Conservation (phyloP, 2,329 filamentous ascomycete species). For the Phyllosticta citribraziliensis region DNA sequence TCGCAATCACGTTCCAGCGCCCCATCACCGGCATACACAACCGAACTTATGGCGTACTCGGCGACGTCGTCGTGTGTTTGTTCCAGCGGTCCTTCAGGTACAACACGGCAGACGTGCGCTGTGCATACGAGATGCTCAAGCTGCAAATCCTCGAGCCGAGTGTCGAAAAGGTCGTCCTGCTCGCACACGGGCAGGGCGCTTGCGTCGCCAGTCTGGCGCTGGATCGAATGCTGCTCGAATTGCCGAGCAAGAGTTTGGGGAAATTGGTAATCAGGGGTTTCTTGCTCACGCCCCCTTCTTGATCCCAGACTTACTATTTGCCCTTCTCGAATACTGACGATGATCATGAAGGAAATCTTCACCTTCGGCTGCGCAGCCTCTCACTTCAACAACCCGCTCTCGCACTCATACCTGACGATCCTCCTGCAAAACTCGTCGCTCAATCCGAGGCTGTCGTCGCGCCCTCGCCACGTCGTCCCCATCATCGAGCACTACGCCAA, state of each 20-base stretch:
- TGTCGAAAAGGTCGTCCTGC: slow-evolving; percentile 7
- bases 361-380: slow-evolving; percentile 69
- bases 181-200: neutral
- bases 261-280: neutral
- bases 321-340: neutral
- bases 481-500: slow-evolving; percentile 73
- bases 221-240: neutral
- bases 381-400: slow-evolving; percentile 61
- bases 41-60: slow-evolving; percentile 9
- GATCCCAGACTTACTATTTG: neutral
- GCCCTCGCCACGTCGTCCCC: slow-evolving; percentile 40
- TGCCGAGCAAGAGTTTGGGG: neutral
- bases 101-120: slow-evolving; percentile 4
- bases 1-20: slow-evolving; percentile 6
- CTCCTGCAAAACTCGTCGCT: slow-evolving; percentile 18
- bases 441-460: slow-evolving; percentile 12
- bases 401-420: neutral
- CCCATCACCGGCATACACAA: slow-evolving; percentile 12
- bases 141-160: slow-evolving; percentile 4
- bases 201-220: neutral
- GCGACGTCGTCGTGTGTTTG: slow-evolving; percentile 10
- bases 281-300: no score
- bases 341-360: slow-evolving; percentile 46
- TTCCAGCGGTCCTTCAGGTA: slow-evolving; percentile 8
- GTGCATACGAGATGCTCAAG: slow-evolving; percentile 7